Evolutionary conservation across 208 protist species (phyloP).

Genomic region (Trypanosoma boissoni): DNA sequence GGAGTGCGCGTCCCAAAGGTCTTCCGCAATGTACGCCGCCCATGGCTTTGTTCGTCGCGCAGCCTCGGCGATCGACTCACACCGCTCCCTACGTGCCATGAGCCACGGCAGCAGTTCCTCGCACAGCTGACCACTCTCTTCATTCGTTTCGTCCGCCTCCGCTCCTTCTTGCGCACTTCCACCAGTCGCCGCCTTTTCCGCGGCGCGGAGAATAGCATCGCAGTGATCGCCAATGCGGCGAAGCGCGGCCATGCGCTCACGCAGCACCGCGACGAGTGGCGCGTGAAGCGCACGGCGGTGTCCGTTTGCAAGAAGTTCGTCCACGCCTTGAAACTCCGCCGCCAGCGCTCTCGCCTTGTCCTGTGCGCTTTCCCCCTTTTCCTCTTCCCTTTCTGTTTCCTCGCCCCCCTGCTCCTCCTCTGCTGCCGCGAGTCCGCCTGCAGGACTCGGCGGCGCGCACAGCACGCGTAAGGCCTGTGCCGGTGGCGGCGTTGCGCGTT

Average conservation of each 20-base stretch:
- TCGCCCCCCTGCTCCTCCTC: not conserved
- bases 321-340: constrained; percentile 17
- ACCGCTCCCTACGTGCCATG: constrained; percentile 52
- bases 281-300: constrained; percentile 50
- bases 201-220: constrained; percentile 21
- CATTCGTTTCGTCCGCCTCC: no score
- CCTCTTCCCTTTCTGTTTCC: not conserved
- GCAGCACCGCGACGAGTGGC: constrained; percentile 40
- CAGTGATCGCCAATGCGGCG: constrained; percentile 23
- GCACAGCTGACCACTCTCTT: constrained; percentile 30
- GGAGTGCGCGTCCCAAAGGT: constrained; percentile 27
- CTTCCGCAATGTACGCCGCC: constrained; percentile 21
- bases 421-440: no score
- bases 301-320: constrained; percentile 33
- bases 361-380: not conserved
- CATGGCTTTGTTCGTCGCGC: constrained; percentile 20
- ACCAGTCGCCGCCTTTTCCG: not conserved
- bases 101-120: constrained; percentile 52
- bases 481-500: constrained; percentile 9
- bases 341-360: not conserved
- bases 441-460: not conserved
- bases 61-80: constrained; percentile 35
- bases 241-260: constrained; percentile 12
- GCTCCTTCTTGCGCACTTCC: no score
- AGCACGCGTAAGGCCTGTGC: constrained; percentile 10